A percentile compares a stretch with the other conserved stretches of the same genome.
Conservation (phyloP, 2,329 filamentous ascomycete genomes). For the Coccinonectria pachysandricola region DNA sequence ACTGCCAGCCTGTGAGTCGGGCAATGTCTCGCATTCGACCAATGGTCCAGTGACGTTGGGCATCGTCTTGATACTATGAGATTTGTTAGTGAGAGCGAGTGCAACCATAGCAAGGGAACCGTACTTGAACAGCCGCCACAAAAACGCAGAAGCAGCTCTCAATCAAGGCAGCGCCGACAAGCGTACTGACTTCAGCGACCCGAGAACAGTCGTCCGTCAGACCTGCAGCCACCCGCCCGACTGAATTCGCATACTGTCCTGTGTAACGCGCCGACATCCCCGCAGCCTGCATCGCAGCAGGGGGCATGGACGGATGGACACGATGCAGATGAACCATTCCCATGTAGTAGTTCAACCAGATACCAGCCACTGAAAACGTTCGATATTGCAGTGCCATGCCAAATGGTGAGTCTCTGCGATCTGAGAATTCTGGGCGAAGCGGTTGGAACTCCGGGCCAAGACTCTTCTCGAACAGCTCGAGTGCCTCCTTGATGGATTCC, state of each 20-base stretch:
- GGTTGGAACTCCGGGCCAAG: constrained; percentile 70
- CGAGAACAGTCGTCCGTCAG: constrained; percentile 45
- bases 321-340: constrained; percentile 73
- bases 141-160: constrained; percentile 78
- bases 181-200: constrained; percentile 56
- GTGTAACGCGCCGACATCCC: constrained; percentile 67
- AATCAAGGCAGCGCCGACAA: constrained; percentile 69
- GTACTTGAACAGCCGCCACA: constrained; percentile 68
- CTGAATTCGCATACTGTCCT: constrained; percentile 56
- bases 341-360: constrained; percentile 85
- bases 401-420: constrained; percentile 60
- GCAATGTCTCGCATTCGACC: constrained; percentile 64
- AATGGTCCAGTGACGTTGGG: constrained; percentile 70
- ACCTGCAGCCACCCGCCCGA: constrained; percentile 74
- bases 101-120: constrained; percentile 4
- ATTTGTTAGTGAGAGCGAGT: background rate
- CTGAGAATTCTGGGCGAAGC: constrained; percentile 56
- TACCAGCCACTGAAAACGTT: constrained; percentile 74
- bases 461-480: constrained; percentile 53
- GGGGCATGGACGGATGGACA: constrained; percentile 81
- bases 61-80: constrained; percentile 61
- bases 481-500: constrained; percentile 61
- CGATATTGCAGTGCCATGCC: constrained; percentile 72
- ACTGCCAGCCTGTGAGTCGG: constrained; percentile 78
- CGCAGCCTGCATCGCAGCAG: constrained; percentile 78